Conservation (phyloP, 1,139 yeast genomes). For the Yamadazyma oceani region DNA sequence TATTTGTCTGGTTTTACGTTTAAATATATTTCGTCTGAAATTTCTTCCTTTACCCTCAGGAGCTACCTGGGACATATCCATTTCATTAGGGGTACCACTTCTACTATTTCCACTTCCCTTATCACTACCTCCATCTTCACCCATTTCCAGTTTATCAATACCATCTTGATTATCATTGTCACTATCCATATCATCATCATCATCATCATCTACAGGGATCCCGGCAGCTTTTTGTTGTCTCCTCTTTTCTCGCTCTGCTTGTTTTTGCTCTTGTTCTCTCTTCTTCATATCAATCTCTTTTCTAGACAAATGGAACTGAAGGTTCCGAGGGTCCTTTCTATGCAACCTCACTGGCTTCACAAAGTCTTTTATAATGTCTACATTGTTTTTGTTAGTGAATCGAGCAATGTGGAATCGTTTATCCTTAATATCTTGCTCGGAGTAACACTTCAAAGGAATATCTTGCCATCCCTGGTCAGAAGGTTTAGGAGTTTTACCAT, state of each 20-base stretch:
- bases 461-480: constrained; percentile 50
- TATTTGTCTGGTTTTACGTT: constrained; percentile 83
- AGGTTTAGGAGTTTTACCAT: constrained; percentile 1
- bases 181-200: constrained; percentile 19
- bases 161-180: constrained; percentile 9
- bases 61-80: constrained; percentile 72
- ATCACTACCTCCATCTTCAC: constrained; percentile 19
- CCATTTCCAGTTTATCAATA: no score
- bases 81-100: constrained; percentile 23
- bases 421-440: constrained; percentile 69
- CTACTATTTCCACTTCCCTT: constrained; percentile 17
- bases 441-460: constrained; percentile 71
- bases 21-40: constrained; percentile 59
- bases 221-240: constrained; percentile 21
- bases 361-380: constrained; percentile 71
- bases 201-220: constrained; percentile 19
- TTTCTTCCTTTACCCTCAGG: constrained; percentile 93
- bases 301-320: constrained; percentile 78
- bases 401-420: constrained; percentile 78
- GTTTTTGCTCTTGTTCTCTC: constrained; percentile 42
- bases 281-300: constrained; percentile 60
- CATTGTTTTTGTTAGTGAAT: constrained; percentile 70
- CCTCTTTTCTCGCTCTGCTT: constrained; percentile 23
- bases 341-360: constrained; percentile 83
- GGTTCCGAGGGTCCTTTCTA: constrained; percentile 87